These are phyloP conservation scores for Heterobasidion irregulare DNA, from an alignment of 1,284 basidiomycete genomes.

Conservation along the genomic window DNA sequence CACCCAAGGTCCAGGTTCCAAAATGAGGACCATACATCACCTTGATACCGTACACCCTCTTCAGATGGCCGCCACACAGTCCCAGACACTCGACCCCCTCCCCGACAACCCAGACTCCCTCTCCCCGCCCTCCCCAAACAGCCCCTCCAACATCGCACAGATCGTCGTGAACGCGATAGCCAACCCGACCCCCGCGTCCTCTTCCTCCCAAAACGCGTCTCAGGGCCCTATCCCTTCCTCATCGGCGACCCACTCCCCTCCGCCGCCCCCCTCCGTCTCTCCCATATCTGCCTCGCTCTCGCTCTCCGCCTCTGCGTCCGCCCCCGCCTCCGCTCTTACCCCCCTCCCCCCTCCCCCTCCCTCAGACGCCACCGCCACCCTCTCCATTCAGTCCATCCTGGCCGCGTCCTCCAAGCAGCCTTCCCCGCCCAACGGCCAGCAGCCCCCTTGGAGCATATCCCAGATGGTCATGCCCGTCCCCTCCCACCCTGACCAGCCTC, in stretches of 20 bases:
- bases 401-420: conserved; percentile 31
- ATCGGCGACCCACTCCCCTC: conserved; percentile 12
- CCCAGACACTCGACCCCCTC: conserved; percentile 19
- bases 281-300: not conserved
- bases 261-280: conserved; percentile 10
- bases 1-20: conserved; percentile 6
- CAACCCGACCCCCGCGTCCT: conserved; percentile 17
- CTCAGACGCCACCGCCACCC: conserved; percentile 41
- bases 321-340: conserved; percentile 5
- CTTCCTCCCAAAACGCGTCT: conserved; percentile 24
- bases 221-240: conserved; percentile 21
- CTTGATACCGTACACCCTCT: conserved; percentile 24
- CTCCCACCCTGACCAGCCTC: conserved; percentile 14
- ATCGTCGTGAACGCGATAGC: conserved; percentile 31
- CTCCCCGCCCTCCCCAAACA: conserved; percentile 28
- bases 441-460: conserved; percentile 29
- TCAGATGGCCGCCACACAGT: conserved; percentile 31
- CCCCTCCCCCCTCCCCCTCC: conserved; percentile 15
- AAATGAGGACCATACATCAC: conserved; percentile 15
- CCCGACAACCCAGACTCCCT: conserved; percentile 27
- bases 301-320: not conserved
- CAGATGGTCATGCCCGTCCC: conserved; percentile 9
- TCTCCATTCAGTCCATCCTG: conserved; percentile 57
- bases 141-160: conserved; percentile 21
- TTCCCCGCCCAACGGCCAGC: conserved; percentile 26